These are phyloP conservation scores for Lactarius indigo DNA, from an alignment of 768 basidiomycete genomes.

Conservation along the genomic window DNA sequence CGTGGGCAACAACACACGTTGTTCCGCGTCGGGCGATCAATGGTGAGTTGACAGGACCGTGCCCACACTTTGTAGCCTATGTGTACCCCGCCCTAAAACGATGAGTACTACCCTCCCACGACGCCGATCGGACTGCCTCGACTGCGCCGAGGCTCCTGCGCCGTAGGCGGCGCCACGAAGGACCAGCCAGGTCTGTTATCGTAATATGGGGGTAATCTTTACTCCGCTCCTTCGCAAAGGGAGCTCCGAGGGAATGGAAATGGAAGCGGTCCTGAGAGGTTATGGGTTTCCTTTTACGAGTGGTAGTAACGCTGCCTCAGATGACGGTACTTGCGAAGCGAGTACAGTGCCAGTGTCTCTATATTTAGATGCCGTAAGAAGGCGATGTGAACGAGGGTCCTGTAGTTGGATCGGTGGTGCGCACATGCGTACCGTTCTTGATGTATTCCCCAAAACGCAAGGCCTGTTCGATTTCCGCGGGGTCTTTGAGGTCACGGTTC, in stretches of 20 bases:
- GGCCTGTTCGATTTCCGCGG: slow-evolving; percentile 72
- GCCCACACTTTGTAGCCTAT: neutral
- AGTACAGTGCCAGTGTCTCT: slow-evolving; percentile 80
- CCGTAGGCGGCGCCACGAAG: neutral
- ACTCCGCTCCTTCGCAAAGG: neutral
- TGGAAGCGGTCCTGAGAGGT: neutral
- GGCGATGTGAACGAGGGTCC: neutral
- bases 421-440: slow-evolving; percentile 60
- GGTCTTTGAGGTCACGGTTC: slow-evolving; percentile 61
- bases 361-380: neutral
- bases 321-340: slow-evolving; percentile 78
- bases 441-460: slow-evolving; percentile 78
- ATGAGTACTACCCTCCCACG: neutral
- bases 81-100: neutral
- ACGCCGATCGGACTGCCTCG: neutral
- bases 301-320: slow-evolving; percentile 62
- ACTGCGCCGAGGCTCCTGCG: neutral
- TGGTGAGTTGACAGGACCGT: neutral
- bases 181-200: neutral
- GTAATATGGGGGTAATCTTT: neutral
- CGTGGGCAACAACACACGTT: slow-evolving; percentile 36
- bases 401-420: neutral
- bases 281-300: neutral
- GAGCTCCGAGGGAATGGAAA: neutral
- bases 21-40: neutral